Evolutionary conservation across 163 green algal genomes (phyloP).

Genomic region (Chloromonas sp.): DNA sequence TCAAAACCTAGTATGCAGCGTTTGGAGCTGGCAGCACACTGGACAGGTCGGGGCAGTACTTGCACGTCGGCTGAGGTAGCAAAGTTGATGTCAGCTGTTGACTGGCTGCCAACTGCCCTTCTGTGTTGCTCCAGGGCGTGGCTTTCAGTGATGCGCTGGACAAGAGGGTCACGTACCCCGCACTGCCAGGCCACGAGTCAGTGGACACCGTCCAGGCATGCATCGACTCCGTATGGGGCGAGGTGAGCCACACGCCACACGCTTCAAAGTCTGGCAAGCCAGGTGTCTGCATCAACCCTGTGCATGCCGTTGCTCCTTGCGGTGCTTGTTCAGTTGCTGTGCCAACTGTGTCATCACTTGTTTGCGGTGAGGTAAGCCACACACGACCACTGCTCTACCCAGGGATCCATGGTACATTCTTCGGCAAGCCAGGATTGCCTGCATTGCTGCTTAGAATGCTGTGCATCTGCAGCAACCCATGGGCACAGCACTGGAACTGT

Average conservation of each 20-base stretch:
- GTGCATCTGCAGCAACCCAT: too few species aligned
- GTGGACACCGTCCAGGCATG: slow-evolving; percentile 38
- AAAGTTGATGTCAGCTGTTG: too few species aligned
- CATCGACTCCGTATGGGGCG: slow-evolving; percentile 29
- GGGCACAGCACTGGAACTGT: too few species aligned
- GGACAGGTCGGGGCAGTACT: too few species aligned
- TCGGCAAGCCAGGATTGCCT: not conserved
- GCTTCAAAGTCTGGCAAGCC: not conserved
- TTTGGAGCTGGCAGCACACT: too few species aligned
- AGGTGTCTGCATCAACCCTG: not conserved
- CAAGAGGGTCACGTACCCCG: slow-evolving; percentile 22
- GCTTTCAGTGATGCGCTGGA: slow-evolving; percentile 50
- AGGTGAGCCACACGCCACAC: slow-evolving; percentile 26
- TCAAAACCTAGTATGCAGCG: too few species aligned
- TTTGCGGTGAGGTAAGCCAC: not conserved
- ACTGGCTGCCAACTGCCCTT: too few species aligned
- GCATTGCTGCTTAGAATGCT: not conserved
- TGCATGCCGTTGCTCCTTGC: not conserved
- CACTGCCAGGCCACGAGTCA: slow-evolving; percentile 35
- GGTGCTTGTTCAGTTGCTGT: not conserved
- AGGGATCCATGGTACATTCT: not conserved
- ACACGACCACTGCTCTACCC: not conserved
- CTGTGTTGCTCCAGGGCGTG: slow-evolving; percentile 25
- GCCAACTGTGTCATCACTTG: not conserved
- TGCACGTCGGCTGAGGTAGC: too few species aligned